A percentile compares a stretch with the other conserved stretches of the same genome.
phyloP scores from a whole-genome alignment of 225 moss, liverwort and hornwort species.

The Pseudoscleropodium purum region DNA sequence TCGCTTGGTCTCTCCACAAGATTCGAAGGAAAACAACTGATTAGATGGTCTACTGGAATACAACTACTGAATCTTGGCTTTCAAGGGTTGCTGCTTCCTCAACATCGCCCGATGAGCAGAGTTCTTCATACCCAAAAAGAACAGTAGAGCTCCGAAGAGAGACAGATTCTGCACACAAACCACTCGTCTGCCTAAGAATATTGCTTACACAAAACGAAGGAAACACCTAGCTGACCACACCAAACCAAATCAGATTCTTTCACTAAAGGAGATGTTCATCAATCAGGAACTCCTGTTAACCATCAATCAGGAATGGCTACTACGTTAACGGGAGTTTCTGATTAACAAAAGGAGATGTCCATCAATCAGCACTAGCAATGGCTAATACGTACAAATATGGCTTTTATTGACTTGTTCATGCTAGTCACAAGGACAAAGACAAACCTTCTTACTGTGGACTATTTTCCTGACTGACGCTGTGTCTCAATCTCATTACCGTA shows the following conservation, averaged over 20 bases:
- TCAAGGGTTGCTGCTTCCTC: slow-evolving; percentile 56
- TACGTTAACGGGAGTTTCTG: neutral
- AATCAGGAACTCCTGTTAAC: neutral
- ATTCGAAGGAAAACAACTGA: neutral
- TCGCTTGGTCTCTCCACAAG: neutral
- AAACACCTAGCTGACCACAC: neutral
- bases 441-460: neutral
- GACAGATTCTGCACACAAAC: slow-evolving; percentile 72
- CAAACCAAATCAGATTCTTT: neutral
- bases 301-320: neutral
- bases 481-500: neutral
- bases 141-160: slow-evolving; percentile 80
- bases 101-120: slow-evolving; percentile 49
- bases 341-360: neutral
- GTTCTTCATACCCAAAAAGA: slow-evolving; percentile 81
- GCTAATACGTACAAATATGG: neutral
- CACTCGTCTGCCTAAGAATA: neutral
- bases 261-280: neutral
- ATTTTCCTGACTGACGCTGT: neutral
- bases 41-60: neutral
- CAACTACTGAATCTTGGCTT: slow-evolving; percentile 44
- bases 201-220: neutral
- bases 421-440: neutral
- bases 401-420: neutral
- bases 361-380: neutral